Conservation (phyloP, 2,329 filamentous ascomycete genomes). For the Lojkania enalia region DNA sequence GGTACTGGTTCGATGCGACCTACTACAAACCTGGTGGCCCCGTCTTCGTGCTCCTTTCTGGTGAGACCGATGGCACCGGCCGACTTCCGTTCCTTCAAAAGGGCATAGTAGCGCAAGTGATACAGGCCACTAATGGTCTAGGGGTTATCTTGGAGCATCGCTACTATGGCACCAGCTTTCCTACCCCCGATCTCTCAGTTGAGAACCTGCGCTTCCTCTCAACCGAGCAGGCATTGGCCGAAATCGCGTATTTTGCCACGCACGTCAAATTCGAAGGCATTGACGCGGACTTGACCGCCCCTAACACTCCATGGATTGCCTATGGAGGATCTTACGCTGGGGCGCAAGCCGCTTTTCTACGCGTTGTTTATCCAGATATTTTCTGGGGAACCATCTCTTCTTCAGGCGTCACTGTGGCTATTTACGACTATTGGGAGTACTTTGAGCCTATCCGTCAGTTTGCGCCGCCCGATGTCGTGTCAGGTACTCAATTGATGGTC, state of each 20-base stretch:
- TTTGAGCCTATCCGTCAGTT: conserved; percentile 62
- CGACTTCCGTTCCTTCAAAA: conserved; percentile 74
- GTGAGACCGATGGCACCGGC: conserved; percentile 67
- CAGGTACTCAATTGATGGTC: conserved; percentile 63
- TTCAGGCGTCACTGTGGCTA: conserved; percentile 76
- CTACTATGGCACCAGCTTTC: conserved; percentile 80
- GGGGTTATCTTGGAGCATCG: conserved; percentile 84
- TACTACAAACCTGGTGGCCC: conserved; percentile 78
- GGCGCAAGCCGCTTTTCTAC: conserved; percentile 74
- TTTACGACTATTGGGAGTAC: conserved; percentile 75
- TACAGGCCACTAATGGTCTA: conserved; percentile 67
- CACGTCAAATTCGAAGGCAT: conserved; percentile 72
- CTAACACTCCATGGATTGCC: conserved; percentile 70
- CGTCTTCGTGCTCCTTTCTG: conserved; percentile 74
- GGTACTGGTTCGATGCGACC: conserved; percentile 82
- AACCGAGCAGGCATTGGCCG: conserved; percentile 80
- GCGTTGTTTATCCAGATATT: conserved; percentile 74
- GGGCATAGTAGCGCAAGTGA: conserved; percentile 72
- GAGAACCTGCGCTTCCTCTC: conserved; percentile 78
- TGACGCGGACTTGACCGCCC: conserved; percentile 66
- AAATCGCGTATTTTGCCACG: conserved; percentile 78
- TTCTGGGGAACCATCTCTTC: conserved; percentile 81
- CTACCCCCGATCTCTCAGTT: conserved; percentile 66
- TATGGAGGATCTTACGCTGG: conserved; percentile 88
- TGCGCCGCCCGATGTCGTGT: conserved; percentile 65